Percentiles rank a stretch among this genome's conserved stretches.
Conservation (phyloP, 495 filamentous ascomycete species). For the Hyaloscypha bicolor region DNA sequence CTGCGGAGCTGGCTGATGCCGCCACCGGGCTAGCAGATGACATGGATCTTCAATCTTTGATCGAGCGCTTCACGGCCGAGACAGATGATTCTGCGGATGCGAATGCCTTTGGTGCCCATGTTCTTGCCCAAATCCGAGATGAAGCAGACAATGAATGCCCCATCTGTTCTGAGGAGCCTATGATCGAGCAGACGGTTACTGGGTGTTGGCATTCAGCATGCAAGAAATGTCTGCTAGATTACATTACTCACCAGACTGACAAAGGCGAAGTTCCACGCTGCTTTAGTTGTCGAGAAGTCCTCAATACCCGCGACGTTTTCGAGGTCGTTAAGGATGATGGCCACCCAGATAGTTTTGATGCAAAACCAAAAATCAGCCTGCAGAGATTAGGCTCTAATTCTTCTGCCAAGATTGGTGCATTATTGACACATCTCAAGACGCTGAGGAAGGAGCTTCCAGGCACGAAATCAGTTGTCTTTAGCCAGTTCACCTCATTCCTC, state of each 20-base stretch:
- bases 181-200: constrained; percentile 90
- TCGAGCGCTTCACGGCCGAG: constrained; percentile 75
- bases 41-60: constrained; percentile 88
- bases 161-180: constrained; percentile 91
- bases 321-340: constrained; percentile 70
- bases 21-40: constrained; percentile 85
- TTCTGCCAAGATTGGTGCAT: constrained; percentile 82
- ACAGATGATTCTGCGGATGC: constrained; percentile 66
- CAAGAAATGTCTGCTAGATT: constrained; percentile 85
- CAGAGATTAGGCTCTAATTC: constrained; percentile 77
- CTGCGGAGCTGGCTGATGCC: constrained; percentile 75
- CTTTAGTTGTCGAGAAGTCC: constrained; percentile 83
- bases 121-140: constrained; percentile 85
- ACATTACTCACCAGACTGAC: constrained; percentile 81
- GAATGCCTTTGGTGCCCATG: constrained; percentile 81
- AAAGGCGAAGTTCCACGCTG: constrained; percentile 76
- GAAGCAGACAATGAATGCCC: constrained; percentile 90
- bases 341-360: constrained; percentile 40
- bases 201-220: constrained; percentile 97
- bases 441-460: constrained; percentile 60
- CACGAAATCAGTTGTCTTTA: constrained; percentile 93
- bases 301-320: constrained; percentile 85
- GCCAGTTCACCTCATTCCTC: constrained; percentile 95
- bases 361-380: constrained; percentile 69
- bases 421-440: constrained; percentile 72